These are phyloP conservation scores for Barnettozyma vustinii DNA, from an alignment of 805 yeast species.

Conservation along the genomic window DNA sequence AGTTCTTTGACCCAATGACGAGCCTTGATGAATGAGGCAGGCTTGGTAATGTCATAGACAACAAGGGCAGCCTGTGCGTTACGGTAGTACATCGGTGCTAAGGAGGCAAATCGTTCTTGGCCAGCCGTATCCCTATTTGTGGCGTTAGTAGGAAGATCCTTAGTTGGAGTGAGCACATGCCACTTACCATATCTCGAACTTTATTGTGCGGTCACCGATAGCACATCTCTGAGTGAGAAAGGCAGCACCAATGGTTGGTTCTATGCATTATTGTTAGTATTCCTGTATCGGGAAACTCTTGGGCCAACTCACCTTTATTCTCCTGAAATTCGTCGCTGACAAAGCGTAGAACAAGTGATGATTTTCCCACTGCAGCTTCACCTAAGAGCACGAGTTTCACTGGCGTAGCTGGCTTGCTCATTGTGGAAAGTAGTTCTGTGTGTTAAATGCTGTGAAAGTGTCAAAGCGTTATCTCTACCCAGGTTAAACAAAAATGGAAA, in stretches of 20 bases:
- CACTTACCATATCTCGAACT: slow-evolving; percentile 76
- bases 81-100: slow-evolving; percentile 96
- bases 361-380: slow-evolving; percentile 97
- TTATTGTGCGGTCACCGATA: slow-evolving; percentile 79
- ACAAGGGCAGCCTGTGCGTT: slow-evolving; percentile 96
- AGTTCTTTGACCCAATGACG: slow-evolving; percentile 97
- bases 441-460: not conserved
- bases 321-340: slow-evolving; percentile 95
- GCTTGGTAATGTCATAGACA: slow-evolving; percentile 92
- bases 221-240: slow-evolving; percentile 91
- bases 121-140: slow-evolving; percentile 80
- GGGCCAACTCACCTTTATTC: slow-evolving; percentile 52
- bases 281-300: not conserved
- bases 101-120: slow-evolving; percentile 91
- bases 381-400: slow-evolving; percentile 91
- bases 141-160: slow-evolving; percentile 1
- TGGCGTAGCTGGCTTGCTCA: slow-evolving; percentile 46
- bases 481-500: not conserved
- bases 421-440: not conserved
- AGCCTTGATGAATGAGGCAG: slow-evolving; percentile 91
- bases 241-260: slow-evolving; percentile 98
- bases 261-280: slow-evolving; percentile 29
- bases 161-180: not conserved
- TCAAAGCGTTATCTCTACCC: no score
- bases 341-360: slow-evolving; percentile 85